These are phyloP conservation scores for Candida sp. DNA, from an alignment of 1,139 yeast species.

Conservation along the genomic window DNA sequence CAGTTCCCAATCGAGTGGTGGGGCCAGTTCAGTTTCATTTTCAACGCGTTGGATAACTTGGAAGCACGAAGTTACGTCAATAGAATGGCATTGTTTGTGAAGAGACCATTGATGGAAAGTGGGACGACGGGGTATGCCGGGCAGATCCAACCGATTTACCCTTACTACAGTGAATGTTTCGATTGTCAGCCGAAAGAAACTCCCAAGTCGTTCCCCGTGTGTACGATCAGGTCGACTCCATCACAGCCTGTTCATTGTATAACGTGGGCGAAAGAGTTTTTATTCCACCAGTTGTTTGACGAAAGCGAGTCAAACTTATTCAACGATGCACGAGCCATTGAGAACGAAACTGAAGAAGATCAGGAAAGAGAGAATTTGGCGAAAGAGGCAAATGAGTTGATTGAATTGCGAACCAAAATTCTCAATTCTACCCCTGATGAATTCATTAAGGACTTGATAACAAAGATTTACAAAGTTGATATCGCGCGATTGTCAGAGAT, in stretches of 20 bases:
- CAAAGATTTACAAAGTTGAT: conserved; percentile 67
- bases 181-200: conserved; percentile 89
- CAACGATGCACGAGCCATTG: conserved; percentile 42
- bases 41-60: conserved; percentile 92
- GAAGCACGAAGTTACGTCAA: conserved; percentile 95
- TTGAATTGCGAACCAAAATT: conserved; percentile 59
- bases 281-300: conserved; percentile 83
- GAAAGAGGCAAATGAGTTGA: conserved; percentile 78
- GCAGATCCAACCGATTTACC: conserved; percentile 90
- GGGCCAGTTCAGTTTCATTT: conserved; percentile 73
- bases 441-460: conserved; percentile 46
- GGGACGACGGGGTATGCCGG: conserved; percentile 98
- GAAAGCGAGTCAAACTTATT: conserved; percentile 39
- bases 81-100: conserved; percentile 73
- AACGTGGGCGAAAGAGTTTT: conserved; percentile 96
- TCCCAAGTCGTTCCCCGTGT: conserved; percentile 92
- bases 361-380: conserved; percentile 72
- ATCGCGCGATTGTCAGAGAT: conserved; percentile 73
- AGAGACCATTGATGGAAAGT: conserved; percentile 84
- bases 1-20: conserved; percentile 85
- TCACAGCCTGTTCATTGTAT: conserved; percentile 96
- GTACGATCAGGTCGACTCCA: conserved; percentile 97
- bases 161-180: conserved; percentile 87
- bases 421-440: conserved; percentile 25
- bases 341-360: conserved; percentile 58